Evolutionary conservation across 257 asterid genomes (phyloP), one percentile per base, ranked within the genome.

Genomic region (Plectranthus barbatus): DNA sequence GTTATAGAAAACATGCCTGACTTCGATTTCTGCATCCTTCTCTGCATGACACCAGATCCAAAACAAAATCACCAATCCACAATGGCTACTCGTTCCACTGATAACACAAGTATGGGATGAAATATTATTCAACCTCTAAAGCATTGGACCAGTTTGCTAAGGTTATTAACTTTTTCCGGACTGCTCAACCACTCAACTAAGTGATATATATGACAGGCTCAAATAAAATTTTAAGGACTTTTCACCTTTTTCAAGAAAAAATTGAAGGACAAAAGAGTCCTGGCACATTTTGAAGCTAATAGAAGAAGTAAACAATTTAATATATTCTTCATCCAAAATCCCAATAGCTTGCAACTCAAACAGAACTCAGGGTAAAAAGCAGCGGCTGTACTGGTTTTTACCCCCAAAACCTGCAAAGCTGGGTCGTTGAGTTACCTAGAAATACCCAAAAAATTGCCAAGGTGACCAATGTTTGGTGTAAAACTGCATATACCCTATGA

Each of bases 1-100:
- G 60, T 65, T 51, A 78, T 23, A 18, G 92, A 82, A 71, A 90
- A 93, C 17, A 79, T 36, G 34, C 97, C 97, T 1, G 86, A 71
- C 64, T 31, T 70, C 6, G 86, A 84, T 78, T 76, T 90, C 64
- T 81, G 77, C 99, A 93, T 84, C 92, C 84, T 90, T 66, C 90
- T 82, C 99, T 93, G 96, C 74, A 82, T 75, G 37, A 60, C 23
- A 74, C 72, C 21, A 61, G 23, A 73, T 44, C 42, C 40, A 49
- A 34, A 56, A 62, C 17, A 64, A n/a, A n/a, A 48, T 60, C 29
- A 52, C 53, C 15, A 41, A 59, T 62, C 44, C 72, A 69, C 13
- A 39, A 24, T 49, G 34, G 31, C 14, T 54, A 50, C 24, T 24
- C 51, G 18, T 55, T 15, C 46, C 64, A 20, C 39, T 48, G 61